Evolutionary conservation across 1,284 basidiomycete genomes (phyloP).

Genomic region (Malassezia yamatoensis): DNA sequence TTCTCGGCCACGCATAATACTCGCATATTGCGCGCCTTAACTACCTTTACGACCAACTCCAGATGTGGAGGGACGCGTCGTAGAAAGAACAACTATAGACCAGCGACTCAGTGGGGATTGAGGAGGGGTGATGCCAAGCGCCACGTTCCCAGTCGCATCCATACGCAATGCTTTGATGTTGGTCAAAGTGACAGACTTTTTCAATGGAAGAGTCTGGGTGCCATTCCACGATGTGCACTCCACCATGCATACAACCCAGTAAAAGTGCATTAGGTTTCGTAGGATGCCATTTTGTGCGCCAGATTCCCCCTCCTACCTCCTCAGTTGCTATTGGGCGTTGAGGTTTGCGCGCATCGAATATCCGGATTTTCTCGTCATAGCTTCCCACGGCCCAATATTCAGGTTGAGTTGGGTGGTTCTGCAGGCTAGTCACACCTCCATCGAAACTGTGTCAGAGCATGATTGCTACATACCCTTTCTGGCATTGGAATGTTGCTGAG

Average conservation of each 20-base stretch:
- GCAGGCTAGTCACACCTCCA: conserved; percentile 83
- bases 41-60: conserved; percentile 51
- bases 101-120: conserved; percentile 46
- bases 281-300: conserved; percentile 95
- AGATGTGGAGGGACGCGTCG: conserved; percentile 73
- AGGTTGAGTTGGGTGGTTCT: conserved; percentile 68
- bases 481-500: conserved; percentile 60
- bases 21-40: conserved; percentile 22
- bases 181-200: conserved; percentile 58
- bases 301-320: conserved; percentile 79
- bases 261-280: conserved; percentile 57
- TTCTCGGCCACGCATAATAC: conserved; percentile 90
- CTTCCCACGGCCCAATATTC: conserved; percentile 84
- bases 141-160: conserved; percentile 83
- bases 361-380: conserved; percentile 70
- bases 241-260: conserved; percentile 92
- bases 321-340: conserved; percentile 56
- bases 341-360: conserved; percentile 74
- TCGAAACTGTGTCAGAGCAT: conserved; percentile 55
- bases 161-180: conserved; percentile 77
- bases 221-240: conserved; percentile 59
- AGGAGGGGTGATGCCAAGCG: conserved; percentile 17
- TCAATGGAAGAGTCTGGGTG: conserved; percentile 15
- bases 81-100: conserved; percentile 94
- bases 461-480: conserved; percentile 51